Evolutionary conservation across 495 filamentous ascomycete species (phyloP), one percentile per base, ranked within the genome.

Genomic region (Penicillium arizonense): DNA sequence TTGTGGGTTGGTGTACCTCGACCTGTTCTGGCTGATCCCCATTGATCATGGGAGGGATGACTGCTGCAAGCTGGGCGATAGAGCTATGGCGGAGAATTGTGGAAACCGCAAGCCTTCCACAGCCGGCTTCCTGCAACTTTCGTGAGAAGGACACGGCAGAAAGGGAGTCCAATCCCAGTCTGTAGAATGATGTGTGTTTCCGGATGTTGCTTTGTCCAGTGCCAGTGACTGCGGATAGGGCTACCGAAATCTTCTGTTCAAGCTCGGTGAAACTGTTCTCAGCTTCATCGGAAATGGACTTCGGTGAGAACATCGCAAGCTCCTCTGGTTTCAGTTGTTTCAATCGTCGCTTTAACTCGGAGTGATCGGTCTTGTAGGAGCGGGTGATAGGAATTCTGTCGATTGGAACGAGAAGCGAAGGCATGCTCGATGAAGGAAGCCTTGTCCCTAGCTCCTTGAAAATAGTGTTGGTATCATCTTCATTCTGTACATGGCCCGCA

Each of bases 141-240:
- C 72, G 83, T 0, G 86, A 79, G 34, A 91, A 64, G 11, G 78
- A 68, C 42, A 95, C 92, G 0, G 87, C 88, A 24, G 84, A 86
- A n/a, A 95, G 83, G 0, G 89, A 93, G 64, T 95, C 89, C 18
- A 95, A 65, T 0, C 90, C 90, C 5, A 92, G 71, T 20, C 72
- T 78, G 44, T 89, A 79, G 39, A 86, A 82, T 1, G 77, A 83
- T 0, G 68, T 81, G 26, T 76, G 66, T 20, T 72, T 70, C 9
- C 54, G 40, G 43, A 92, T 70, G 1, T 68, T 65, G 4, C 56
- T 41, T 2, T 69, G 40, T 3, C 82, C 61, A 0, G 79, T 63
- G 11, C 71, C 62, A 14, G 81, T 69, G 34, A 87, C 67, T 38
- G 77, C 44, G 2, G 68, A 68, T 36, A 92, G 73, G 5, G 75